phyloP scores from a whole-genome alignment of 2,329 filamentous ascomycete species.

The Sclerotiophoma versabilis region DNA sequence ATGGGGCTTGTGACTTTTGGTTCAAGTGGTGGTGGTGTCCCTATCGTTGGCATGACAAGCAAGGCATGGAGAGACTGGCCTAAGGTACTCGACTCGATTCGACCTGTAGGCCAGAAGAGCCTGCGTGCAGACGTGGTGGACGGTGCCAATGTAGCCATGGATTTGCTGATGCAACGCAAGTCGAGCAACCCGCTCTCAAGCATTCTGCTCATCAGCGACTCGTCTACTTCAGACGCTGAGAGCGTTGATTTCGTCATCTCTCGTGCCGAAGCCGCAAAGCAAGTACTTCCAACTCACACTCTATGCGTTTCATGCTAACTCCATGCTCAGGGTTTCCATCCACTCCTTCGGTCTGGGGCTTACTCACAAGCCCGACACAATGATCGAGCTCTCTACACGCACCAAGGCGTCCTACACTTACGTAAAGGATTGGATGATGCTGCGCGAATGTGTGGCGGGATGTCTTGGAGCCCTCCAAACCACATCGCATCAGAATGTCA shows the following conservation, averaged over 20 bases:
- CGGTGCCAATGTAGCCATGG: constrained; percentile 97
- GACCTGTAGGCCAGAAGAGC: constrained; percentile 95
- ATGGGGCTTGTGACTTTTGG: constrained; percentile 98
- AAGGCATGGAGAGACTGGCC: constrained; percentile 94
- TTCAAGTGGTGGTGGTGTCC: constrained; percentile 89
- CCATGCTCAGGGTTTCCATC: constrained; percentile 75
- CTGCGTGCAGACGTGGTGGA: constrained; percentile 96
- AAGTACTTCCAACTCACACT: constrained; percentile 50
- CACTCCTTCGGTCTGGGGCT: constrained; percentile 96
- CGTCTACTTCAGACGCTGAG: constrained; percentile 90
- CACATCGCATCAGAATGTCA: constrained; percentile 97
- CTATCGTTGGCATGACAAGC: constrained; percentile 96
- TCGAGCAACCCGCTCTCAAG: constrained; percentile 94
- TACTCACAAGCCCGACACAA: constrained; percentile 97
- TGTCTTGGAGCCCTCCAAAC: constrained; percentile 92
- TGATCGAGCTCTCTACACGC: constrained; percentile 94
- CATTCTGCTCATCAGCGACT: constrained; percentile 96
- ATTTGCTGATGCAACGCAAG: constrained; percentile 96
- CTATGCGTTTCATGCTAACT: constrained; percentile 21
- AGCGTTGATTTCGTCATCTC: constrained; percentile 98
- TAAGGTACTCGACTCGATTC: constrained; percentile 83
- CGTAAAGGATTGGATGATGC: constrained; percentile 99
- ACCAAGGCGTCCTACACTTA: constrained; percentile 98
- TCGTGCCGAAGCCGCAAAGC: constrained; percentile 95
- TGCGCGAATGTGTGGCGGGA: constrained; percentile 92